Evolutionary conservation across 2,329 filamentous ascomycete genomes (phyloP), one percentile per base, ranked within the genome.

Genomic region (Coccinonectria pachysandricola): DNA sequence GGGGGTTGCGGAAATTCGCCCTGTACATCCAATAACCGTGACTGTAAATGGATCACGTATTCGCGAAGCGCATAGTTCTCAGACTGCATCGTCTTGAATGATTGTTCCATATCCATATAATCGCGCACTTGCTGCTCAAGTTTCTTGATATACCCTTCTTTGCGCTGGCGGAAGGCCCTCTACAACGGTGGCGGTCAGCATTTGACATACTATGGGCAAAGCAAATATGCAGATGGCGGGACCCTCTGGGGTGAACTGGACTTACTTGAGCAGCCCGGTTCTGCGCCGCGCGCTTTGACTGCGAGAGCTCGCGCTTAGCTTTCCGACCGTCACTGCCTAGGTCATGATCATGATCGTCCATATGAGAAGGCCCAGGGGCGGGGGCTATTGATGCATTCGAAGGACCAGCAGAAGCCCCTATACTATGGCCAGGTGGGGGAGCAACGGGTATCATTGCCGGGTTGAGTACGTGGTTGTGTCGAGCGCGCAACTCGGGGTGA

Each of bases 81-180:
- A 15, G 73, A 66, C 50, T 94, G 84, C 14, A 93, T 61, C n/a
- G 68, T 62, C 54, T 93, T 91, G 56, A 74, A 85, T 30, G 71
- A 74, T 36, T 81, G 71, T 40, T 86, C 81, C 56, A 94, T 72
- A 11, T 75, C 68, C 42, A 74, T 69, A 40, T 75, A 82, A 15
- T 91, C 83, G 46, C 84, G 78, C 26, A 95, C 85, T 52, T 96
- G 84, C 50, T 91, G 81, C 57, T 98, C 91, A 6, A 98, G 71
- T 54, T 93, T 92, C 64, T 93, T 93, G 56, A 98, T 98, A 54
- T 98, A 95, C 23, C 84, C 83, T 58, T 98, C 91, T 54, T 98
- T 98, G 37, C 91, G 81, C 60, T 96, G 87, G 21, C 91, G 83
- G 59, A 98, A 98, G 21, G 91, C 91, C 53, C 91, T 76, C 88